A percentile compares a stretch with the other conserved stretches of the same genome.
phyloP scores from a whole-genome alignment of 306 rosid genomes.

The Pterocarpus macrocarpus region DNA sequence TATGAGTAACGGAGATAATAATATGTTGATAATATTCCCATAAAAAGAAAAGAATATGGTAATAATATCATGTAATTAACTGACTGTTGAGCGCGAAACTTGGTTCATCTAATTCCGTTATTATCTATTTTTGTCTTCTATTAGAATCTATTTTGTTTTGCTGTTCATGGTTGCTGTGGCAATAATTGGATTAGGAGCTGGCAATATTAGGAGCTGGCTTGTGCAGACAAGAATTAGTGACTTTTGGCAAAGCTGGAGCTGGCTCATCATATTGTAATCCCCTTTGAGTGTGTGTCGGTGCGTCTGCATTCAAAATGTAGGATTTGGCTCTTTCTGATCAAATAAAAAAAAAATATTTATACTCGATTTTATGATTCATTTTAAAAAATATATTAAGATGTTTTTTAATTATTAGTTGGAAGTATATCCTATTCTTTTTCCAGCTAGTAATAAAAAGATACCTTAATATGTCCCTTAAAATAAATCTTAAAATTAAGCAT shows the following conservation, averaged over 20 bases:
- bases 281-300: too few relatives aligned
- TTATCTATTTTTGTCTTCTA: not conserved
- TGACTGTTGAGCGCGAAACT: not conserved
- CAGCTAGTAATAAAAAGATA: too few relatives aligned
- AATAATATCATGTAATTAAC: not conserved
- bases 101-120: not conserved
- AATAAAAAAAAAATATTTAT: too few relatives aligned
- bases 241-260: not conserved
- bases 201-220: constrained; percentile 10
- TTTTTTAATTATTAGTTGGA: too few relatives aligned
- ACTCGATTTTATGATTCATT: too few relatives aligned
- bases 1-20: too few relatives aligned
- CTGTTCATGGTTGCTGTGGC: not conserved
- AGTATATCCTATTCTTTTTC: too few relatives aligned
- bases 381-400: too few relatives aligned
- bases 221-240: not conserved
- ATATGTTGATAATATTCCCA: too few relatives aligned
- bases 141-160: not conserved
- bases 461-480: too few relatives aligned
- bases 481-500: too few relatives aligned
- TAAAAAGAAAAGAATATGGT: too few relatives aligned
- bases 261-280: not conserved
- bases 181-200: not conserved
- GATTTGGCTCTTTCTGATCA: not conserved
- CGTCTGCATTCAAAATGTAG: not conserved